Conservation (phyloP, 805 yeast species). For the Nematodospora valgi region DNA sequence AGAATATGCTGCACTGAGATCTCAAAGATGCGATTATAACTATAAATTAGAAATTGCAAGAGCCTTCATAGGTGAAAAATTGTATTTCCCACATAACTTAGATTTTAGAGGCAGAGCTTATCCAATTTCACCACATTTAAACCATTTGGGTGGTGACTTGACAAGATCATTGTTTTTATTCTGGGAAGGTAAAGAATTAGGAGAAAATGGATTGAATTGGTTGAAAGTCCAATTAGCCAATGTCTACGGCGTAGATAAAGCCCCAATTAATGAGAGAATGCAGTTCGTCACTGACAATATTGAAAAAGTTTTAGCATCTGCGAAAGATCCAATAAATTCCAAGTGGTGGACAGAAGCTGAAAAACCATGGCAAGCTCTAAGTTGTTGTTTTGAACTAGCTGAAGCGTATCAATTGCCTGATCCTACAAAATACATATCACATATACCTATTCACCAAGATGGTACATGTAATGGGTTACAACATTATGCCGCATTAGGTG, state of each 20-base stretch:
- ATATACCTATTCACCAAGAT: conserved; percentile 39
- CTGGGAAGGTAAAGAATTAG: conserved; percentile 37
- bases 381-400: conserved; percentile 34
- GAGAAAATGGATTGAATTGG: conserved; percentile 34
- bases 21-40: conserved; percentile 90
- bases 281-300: conserved; percentile 23
- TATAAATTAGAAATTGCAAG: conserved; percentile 94
- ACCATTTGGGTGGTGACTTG: conserved; percentile 35
- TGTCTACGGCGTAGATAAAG: conserved; percentile 54
- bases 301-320: conserved; percentile 22
- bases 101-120: conserved; percentile 44
- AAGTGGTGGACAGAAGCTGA: conserved; percentile 38
- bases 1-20: conserved; percentile 65
- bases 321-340: conserved; percentile 23
- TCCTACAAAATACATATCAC: conserved; percentile 15
- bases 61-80: conserved; percentile 55
- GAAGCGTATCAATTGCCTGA: conserved; percentile 16
- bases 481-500: conserved; percentile 43
- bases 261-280: conserved; percentile 37
- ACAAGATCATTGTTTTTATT: conserved; percentile 34
- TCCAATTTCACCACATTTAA: conserved; percentile 33
- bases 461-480: conserved; percentile 47
- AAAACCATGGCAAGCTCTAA: conserved; percentile 38
- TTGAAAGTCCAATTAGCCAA: conserved; percentile 38
- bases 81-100: conserved; percentile 35